phyloP scores from a whole-genome alignment of 148 eudicot genomes.

The Rhododendron mucronatum region DNA sequence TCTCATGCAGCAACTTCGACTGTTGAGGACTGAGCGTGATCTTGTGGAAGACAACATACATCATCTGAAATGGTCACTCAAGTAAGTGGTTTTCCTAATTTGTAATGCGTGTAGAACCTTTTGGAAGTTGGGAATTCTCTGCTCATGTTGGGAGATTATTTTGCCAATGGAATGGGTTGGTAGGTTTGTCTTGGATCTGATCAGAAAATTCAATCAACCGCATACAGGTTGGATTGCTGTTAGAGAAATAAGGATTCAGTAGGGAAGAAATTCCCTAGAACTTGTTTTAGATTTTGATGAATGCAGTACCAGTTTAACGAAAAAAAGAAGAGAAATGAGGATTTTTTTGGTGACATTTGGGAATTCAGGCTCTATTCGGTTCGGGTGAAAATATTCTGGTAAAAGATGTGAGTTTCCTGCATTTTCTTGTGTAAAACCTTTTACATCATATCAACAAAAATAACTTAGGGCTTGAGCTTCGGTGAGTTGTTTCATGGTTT shows the following conservation, averaged over 20 bases:
- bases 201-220: neutral
- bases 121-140: neutral
- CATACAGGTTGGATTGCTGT: neutral
- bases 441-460: neutral
- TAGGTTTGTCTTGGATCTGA: neutral
- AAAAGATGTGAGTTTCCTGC: neutral
- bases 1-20: constrained; percentile 63
- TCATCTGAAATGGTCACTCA: constrained; percentile 80
- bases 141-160: neutral
- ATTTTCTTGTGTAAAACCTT: neutral
- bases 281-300: no score
- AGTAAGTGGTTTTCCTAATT: constrained; percentile 7
- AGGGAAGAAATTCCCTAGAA: no score
- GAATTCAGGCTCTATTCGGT: neutral
- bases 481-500: neutral
- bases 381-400: no score
- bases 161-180: neutral
- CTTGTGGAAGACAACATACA: constrained; percentile 75
- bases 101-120: neutral
- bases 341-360: neutral
- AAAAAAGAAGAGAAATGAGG: neutral
- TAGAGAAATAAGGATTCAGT: neutral
- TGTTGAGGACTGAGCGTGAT: constrained; percentile 72
- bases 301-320: no score
- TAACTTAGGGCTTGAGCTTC: no score